phyloP scores from a whole-genome alignment of 2,329 filamentous ascomycete genomes.

The Cercospora berteroae region DNA sequence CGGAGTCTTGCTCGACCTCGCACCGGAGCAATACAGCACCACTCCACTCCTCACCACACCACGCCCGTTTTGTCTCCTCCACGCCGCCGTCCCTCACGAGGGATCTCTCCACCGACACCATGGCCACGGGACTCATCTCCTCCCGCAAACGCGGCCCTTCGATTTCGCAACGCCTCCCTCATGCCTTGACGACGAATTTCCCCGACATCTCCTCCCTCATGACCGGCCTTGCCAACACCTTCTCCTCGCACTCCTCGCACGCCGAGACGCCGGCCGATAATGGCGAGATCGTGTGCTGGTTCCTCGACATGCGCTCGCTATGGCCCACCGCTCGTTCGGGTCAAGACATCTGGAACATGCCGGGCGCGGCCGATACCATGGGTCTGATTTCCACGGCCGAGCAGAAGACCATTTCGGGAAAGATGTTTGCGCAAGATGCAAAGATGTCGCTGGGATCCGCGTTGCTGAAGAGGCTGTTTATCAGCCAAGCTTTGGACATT shows the following conservation, averaged over 20 bases:
- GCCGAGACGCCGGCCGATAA: constrained; percentile 13
- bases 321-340: constrained; percentile 42
- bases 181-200: constrained; percentile 22
- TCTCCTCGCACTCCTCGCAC: constrained; percentile 18
- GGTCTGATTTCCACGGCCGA: constrained; percentile 52
- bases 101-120: constrained; percentile 6
- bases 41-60: not conserved
- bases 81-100: constrained; percentile 13
- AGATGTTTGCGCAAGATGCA: constrained; percentile 56
- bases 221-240: constrained; percentile 22
- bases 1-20: not conserved
- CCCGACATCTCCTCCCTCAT: constrained; percentile 26
- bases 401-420: constrained; percentile 58
- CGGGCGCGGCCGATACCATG: constrained; percentile 45
- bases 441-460: constrained; percentile 71
- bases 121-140: constrained; percentile 20
- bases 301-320: constrained; percentile 49
- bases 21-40: not conserved
- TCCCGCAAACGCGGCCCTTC: constrained; percentile 23
- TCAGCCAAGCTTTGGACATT: constrained; percentile 58
- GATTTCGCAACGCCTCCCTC: constrained; percentile 22
- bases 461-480: constrained; percentile 69
- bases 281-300: constrained; percentile 46
- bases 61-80: constrained; percentile 11
- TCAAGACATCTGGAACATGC: constrained; percentile 43